Conservation (phyloP, 2,329 filamentous ascomycete genomes). For the Bretziella fagacearum region DNA sequence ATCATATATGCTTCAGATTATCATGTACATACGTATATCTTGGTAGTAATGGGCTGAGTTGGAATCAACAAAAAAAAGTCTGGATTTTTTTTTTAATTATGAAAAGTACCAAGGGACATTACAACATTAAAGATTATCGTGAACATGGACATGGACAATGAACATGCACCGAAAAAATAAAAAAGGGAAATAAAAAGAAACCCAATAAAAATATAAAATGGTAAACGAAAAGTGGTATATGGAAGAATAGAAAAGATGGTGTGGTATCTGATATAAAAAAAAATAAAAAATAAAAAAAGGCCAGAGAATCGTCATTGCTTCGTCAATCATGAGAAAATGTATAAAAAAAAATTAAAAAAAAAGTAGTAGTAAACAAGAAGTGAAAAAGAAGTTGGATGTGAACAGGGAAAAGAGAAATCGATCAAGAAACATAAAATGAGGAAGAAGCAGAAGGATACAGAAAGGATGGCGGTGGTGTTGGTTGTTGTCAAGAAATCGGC, state of each 20-base stretch:
- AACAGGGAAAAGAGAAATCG: no score
- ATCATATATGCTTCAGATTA: conserved; percentile 6
- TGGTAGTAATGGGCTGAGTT: conserved; percentile 10
- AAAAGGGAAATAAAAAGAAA: not conserved
- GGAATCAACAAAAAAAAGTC: conserved; percentile 13
- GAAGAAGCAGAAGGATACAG: no score
- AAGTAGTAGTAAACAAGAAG: conserved; percentile 6
- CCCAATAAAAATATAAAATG: not conserved
- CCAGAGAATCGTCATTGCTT: conserved; percentile 12
- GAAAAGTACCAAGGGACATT: not conserved
- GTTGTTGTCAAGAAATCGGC: no score
- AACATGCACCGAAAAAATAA: not conserved
- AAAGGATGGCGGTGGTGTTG: no score
- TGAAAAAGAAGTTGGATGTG: not conserved
- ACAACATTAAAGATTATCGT: conserved; percentile 2
- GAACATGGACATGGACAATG: not conserved
- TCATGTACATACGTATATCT: conserved; percentile 12
- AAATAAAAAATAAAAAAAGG: not conserved
- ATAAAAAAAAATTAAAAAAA: conserved; percentile 1
- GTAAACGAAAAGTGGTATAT: conserved; percentile 4
- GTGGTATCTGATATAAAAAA: no score
- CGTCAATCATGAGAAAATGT: conserved; percentile 14
- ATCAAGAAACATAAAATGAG: no score
- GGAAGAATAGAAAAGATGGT: no score
- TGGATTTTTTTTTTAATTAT: conserved; percentile 11